These are phyloP conservation scores for Pichia cabralensis DNA, from an alignment of 805 yeast genomes.

Conservation along the genomic window DNA sequence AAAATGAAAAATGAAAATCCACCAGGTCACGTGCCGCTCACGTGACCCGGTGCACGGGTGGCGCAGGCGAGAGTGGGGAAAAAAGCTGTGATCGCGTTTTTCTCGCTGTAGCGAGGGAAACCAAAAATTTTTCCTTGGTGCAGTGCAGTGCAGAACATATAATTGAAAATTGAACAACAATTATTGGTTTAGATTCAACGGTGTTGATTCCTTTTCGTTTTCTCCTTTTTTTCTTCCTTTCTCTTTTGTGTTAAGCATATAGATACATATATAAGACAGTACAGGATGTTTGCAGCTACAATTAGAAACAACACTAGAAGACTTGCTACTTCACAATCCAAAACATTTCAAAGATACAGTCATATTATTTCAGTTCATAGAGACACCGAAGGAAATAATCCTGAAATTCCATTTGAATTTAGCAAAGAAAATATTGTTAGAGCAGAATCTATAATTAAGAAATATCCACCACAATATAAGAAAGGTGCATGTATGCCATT, in stretches of 20 bases:
- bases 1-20: not conserved
- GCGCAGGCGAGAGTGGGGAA: no score
- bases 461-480: constrained; percentile 80
- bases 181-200: no score
- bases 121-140: not conserved
- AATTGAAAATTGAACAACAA: no score
- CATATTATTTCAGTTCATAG: constrained; percentile 53
- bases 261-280: not conserved
- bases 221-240: no score
- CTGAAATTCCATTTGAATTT: constrained; percentile 63
- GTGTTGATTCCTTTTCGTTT: no score
- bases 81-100: no score
- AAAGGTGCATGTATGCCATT: constrained; percentile 86
- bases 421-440: constrained; percentile 49
- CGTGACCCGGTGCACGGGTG: not conserved
- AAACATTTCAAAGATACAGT: constrained; percentile 15
- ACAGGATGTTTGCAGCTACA: constrained; percentile 1
- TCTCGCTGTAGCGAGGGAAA: no score
- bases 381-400: constrained; percentile 59
- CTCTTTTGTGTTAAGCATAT: no score
- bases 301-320: constrained; percentile 6
- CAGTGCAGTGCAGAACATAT: not conserved
- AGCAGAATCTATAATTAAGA: constrained; percentile 65
- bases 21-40: no score
- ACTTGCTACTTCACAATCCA: not conserved